phyloP scores from a whole-genome alignment of 495 filamentous ascomycete genomes.

The Aspergillus sclerotioniger region DNA sequence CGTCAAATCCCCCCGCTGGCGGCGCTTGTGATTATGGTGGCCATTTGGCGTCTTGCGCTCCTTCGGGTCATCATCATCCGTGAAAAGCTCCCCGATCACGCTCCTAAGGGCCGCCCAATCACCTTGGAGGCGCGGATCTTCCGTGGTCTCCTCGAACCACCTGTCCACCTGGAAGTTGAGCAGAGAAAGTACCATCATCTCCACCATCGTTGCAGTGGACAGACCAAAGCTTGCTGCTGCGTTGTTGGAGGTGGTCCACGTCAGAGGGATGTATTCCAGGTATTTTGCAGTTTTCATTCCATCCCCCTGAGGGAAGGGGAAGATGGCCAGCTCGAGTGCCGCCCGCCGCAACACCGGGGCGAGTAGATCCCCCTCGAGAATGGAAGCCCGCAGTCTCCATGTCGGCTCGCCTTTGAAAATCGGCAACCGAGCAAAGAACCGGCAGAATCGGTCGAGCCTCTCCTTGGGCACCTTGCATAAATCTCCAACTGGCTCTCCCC shows the following conservation, averaged over 20 bases:
- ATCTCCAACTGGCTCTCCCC: neutral
- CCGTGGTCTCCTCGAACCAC: slow-evolving; percentile 13
- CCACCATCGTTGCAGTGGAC: slow-evolving; percentile 19
- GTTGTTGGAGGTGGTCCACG: slow-evolving; percentile 32
- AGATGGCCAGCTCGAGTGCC: slow-evolving; percentile 20
- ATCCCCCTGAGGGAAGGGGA: slow-evolving; percentile 21
- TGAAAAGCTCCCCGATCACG: slow-evolving; percentile 14
- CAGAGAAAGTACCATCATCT: slow-evolving; percentile 43
- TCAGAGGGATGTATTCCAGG: slow-evolving; percentile 37
- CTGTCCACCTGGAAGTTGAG: slow-evolving; percentile 40
- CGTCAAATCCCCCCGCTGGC: too few species aligned
- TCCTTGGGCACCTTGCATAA: neutral
- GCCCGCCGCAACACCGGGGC: slow-evolving; percentile 15
- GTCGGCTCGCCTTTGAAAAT: slow-evolving; percentile 19
- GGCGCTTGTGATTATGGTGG: too few species aligned
- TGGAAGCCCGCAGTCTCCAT: slow-evolving; percentile 25
- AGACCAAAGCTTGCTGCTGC: neutral
- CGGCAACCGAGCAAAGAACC: slow-evolving; percentile 13
- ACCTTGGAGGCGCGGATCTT: too few species aligned
- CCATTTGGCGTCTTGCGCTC: too few species aligned
- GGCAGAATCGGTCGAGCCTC: neutral
- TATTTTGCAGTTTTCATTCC: slow-evolving; percentile 28
- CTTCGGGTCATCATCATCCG: neutral
- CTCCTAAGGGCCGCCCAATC: slow-evolving; percentile 24
- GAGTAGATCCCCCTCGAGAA: slow-evolving; percentile 26